Conservation (phyloP, 2,329 filamentous ascomycete genomes). For the Penicillium sp. region DNA sequence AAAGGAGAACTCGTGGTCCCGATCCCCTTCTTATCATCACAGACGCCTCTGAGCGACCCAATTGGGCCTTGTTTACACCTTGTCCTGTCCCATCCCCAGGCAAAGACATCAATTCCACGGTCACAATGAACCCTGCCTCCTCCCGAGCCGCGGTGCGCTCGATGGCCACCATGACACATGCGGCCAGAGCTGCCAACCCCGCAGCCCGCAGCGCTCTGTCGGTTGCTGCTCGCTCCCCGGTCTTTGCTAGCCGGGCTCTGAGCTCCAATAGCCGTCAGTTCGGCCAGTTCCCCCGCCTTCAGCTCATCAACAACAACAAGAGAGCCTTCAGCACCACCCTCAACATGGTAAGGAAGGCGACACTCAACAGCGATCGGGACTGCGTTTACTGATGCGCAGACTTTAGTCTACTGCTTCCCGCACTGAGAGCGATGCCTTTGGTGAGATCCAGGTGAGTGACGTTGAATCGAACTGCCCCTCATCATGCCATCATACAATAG, state of each 20-base stretch:
- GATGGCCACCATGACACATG: constrained; percentile 43
- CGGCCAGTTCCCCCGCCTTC: constrained; percentile 43
- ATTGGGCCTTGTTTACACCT: constrained; percentile 12
- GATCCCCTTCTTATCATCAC: constrained; percentile 11
- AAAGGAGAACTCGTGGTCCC: constrained; percentile 15
- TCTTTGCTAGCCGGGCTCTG: constrained; percentile 33
- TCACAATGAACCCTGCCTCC: constrained; percentile 39
- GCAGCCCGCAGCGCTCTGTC: constrained; percentile 38
- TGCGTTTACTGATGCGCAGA: constrained; percentile 9
- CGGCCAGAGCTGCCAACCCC: constrained; percentile 39
- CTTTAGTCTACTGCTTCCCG: constrained; percentile 58
- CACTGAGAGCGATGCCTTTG: constrained; percentile 96
- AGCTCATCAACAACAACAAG: constrained; percentile 39
- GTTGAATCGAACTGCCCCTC: not conserved
- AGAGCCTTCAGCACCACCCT: constrained; percentile 43
- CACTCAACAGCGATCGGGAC: not conserved
- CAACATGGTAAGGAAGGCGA: constrained; percentile 40
- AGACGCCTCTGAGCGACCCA: constrained; percentile 16
- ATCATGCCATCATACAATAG: not conserved
- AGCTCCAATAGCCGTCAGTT: constrained; percentile 37
- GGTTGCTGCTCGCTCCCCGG: constrained; percentile 36
- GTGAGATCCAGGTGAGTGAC: constrained; percentile 72
- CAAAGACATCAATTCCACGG: constrained; percentile 27
- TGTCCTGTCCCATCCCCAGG: constrained; percentile 14
- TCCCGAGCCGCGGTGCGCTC: constrained; percentile 46